Conservation (phyloP, 2,329 filamentous ascomycete species). For the Colletotrichum sp. region DNA sequence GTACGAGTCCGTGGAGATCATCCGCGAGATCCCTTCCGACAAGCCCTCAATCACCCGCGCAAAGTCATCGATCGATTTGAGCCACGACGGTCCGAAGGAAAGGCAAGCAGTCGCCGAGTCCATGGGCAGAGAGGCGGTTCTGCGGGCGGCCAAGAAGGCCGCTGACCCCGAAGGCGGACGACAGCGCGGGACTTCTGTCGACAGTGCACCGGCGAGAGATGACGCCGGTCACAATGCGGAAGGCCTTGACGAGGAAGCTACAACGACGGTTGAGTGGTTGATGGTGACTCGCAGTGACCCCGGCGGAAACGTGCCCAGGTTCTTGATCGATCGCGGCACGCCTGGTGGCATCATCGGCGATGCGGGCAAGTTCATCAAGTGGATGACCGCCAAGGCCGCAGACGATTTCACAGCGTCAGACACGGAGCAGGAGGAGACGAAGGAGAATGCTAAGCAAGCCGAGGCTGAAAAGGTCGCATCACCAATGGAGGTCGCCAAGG, state of each 20-base stretch:
- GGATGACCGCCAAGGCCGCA: conserved; percentile 56
- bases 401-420: conserved; percentile 35
- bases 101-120: conserved; percentile 28
- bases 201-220: conserved; percentile 20
- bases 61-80: conserved; percentile 49
- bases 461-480: conserved; percentile 32
- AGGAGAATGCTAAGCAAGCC: conserved; percentile 30
- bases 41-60: conserved; percentile 44
- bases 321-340: conserved; percentile 90
- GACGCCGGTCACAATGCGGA: conserved; percentile 31
- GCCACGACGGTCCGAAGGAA: conserved; percentile 33
- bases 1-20: conserved; percentile 92
- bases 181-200: conserved; percentile 21
- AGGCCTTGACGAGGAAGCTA: conserved; percentile 30
- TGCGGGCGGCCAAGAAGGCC: conserved; percentile 32
- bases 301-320: conserved; percentile 85
- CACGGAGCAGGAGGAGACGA: conserved; percentile 9
- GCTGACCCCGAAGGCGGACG: conserved; percentile 39
- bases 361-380: conserved; percentile 81
- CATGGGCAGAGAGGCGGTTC: conserved; percentile 45
- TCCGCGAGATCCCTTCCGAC: conserved; percentile 76
- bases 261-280: conserved; percentile 78
- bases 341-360: conserved; percentile 81
- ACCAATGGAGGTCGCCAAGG: conserved; percentile 27
- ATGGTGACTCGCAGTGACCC: conserved; percentile 93